Evolutionary conservation across 495 filamentous ascomycete species (phyloP).

Genomic region (Podospora conica): DNA sequence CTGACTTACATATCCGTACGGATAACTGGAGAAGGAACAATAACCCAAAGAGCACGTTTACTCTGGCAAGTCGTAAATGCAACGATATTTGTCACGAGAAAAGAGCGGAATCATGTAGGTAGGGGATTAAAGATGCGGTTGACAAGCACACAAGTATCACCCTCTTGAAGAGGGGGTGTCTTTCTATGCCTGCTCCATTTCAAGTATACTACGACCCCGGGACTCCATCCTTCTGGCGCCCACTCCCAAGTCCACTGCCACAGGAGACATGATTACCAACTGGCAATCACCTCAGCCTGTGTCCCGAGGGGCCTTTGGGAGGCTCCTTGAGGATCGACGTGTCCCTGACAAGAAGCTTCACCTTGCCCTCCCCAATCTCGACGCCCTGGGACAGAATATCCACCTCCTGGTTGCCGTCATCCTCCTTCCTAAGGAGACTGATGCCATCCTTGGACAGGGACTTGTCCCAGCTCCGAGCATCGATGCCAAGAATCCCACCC

Average conservation of each 20-base stretch:
- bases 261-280: not conserved
- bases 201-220: not conserved
- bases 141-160: not conserved
- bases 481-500: conserved; percentile 90
- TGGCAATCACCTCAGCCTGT: conserved; percentile 30
- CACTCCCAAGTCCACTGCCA: not conserved
- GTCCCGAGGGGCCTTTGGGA: conserved; percentile 44
- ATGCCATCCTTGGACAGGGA: conserved; percentile 44
- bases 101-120: not conserved
- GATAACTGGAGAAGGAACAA: too few relatives aligned
- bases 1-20: not conserved
- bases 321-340: conserved; percentile 30
- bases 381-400: conserved; percentile 54
- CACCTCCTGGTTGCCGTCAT: conserved; percentile 50
- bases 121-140: not conserved
- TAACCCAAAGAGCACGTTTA: too few relatives aligned
- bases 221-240: not conserved
- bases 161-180: not conserved
- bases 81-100: not conserved
- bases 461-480: conserved; percentile 84
- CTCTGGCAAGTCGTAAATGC: too few relatives aligned
- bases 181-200: not conserved
- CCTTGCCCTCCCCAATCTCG: conserved; percentile 55
- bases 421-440: conserved; percentile 41
- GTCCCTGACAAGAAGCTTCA: conserved; percentile 52